phyloP scores from a whole-genome alignment of 176 grass and related monocot species.

The Phragmites australis region DNA sequence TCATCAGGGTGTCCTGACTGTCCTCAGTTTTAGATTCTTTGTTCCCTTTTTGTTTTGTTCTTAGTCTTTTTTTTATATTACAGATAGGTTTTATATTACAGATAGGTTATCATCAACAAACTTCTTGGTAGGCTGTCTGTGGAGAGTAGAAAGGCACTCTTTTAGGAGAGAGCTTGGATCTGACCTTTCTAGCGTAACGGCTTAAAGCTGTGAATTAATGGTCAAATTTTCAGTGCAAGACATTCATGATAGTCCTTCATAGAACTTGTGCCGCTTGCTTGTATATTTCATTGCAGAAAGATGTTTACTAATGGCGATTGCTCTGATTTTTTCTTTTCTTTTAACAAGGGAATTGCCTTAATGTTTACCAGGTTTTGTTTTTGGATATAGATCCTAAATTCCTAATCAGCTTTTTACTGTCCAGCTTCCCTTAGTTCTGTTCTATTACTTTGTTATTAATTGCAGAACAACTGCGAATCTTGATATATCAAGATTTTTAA shows the following conservation, averaged over 20 bases:
- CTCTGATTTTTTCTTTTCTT: background rate
- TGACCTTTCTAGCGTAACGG: background rate
- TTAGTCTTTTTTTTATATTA: background rate
- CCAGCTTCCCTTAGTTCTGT: too few relatives aligned
- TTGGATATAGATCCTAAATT: background rate
- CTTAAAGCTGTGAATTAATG: conserved; percentile 1
- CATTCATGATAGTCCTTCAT: background rate
- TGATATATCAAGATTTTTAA: background rate
- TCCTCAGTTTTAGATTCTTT: background rate
- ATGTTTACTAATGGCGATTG: background rate
- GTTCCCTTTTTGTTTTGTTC: background rate
- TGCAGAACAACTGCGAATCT: background rate
- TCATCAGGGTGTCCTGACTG: background rate
- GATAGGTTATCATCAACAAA: conserved; percentile 7
- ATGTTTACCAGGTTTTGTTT: background rate
- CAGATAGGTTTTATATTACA: background rate
- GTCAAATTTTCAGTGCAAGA: background rate
- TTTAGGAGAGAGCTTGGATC: conserved; percentile 28
- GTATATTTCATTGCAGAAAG: background rate
- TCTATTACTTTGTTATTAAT: too few relatives aligned
- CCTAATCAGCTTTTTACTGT: background rate
- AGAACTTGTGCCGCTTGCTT: background rate
- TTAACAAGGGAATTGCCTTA: background rate
- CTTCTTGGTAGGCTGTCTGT: background rate
- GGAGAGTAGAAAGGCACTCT: conserved; percentile 20